Evolutionary conservation across 2,329 filamentous ascomycete genomes (phyloP).

Genomic region (Alternaria tenuissima): DNA sequence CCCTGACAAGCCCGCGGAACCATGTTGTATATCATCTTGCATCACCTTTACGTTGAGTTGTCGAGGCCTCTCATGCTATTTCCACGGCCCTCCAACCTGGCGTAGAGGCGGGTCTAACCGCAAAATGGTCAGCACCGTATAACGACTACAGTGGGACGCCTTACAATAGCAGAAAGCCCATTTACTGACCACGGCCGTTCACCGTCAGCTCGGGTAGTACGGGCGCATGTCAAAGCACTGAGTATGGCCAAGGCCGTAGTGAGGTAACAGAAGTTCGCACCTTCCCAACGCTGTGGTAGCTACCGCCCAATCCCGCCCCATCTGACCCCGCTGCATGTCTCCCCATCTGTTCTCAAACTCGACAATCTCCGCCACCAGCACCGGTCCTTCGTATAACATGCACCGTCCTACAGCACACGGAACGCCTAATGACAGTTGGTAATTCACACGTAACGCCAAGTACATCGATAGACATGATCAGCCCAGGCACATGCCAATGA

Average conservation of each 20-base stretch:
- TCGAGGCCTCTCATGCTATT: neutral
- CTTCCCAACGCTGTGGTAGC: constrained; percentile 8
- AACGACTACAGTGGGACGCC: neutral
- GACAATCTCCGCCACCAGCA: constrained; percentile 6
- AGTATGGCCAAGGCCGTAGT: neutral
- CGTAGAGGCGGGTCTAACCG: neutral
- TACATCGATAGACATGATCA: neutral
- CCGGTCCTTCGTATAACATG: neutral
- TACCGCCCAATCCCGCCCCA: constrained; percentile 1
- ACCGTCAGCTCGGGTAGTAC: constrained; percentile 1
- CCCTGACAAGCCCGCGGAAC: neutral
- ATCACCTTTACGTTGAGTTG: neutral
- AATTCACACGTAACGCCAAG: constrained; percentile 1
- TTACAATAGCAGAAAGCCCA: neutral
- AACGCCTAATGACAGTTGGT: neutral
- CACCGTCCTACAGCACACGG: neutral
- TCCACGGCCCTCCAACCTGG: neutral
- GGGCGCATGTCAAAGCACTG: neutral
- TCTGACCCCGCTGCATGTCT: constrained; percentile 6
- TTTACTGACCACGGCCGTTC: neutral
- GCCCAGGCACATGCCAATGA: neutral
- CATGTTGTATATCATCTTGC: neutral
- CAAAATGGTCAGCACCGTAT: constrained; percentile 1
- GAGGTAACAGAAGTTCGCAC: constrained; percentile 4
- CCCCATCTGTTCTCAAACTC: constrained; percentile 5